These are phyloP conservation scores for Huntiella moniliformis DNA, from an alignment of 2,329 filamentous ascomycete genomes.

Conservation along the genomic window DNA sequence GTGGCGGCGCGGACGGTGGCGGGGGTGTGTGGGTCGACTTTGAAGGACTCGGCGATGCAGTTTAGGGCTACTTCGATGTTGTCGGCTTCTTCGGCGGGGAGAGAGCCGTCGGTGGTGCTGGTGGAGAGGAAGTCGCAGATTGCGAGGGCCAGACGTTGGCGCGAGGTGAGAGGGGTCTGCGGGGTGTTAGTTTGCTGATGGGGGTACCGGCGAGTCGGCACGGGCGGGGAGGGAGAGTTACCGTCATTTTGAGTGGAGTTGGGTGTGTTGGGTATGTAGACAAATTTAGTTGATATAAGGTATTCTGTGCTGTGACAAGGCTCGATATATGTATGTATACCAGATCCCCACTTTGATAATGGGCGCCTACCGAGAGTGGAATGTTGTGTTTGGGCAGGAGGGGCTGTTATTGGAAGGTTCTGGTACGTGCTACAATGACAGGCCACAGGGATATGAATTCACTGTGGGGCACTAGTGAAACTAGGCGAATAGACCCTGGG, in stretches of 20 bases:
- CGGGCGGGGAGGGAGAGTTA: not conserved
- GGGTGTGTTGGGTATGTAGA: too few relatives aligned
- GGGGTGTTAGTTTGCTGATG: not conserved
- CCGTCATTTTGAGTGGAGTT: too few relatives aligned
- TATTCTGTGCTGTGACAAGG: too few relatives aligned
- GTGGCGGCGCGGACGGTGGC: constrained; percentile 56
- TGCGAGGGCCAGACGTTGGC: constrained; percentile 84
- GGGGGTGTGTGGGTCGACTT: constrained; percentile 69
- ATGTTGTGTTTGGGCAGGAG: too few relatives aligned
- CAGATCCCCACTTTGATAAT: too few relatives aligned
- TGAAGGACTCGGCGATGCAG: constrained; percentile 90
- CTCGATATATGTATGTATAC: too few relatives aligned
- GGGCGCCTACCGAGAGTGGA: too few relatives aligned
- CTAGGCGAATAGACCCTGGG: too few relatives aligned
- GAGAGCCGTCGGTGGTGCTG: constrained; percentile 72
- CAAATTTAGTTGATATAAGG: too few relatives aligned
- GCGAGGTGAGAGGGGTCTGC: constrained; percentile 27
- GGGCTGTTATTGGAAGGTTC: not conserved
- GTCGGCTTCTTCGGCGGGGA: constrained; percentile 74
- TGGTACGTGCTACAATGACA: not conserved
- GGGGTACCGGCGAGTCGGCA: too few relatives aligned
- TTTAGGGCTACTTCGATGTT: constrained; percentile 85
- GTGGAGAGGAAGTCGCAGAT: constrained; percentile 87
- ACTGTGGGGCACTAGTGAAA: not conserved
- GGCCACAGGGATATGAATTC: not conserved